Evolutionary conservation across 306 rosid species (phyloP).

Genomic region (Glycine latifolia): DNA sequence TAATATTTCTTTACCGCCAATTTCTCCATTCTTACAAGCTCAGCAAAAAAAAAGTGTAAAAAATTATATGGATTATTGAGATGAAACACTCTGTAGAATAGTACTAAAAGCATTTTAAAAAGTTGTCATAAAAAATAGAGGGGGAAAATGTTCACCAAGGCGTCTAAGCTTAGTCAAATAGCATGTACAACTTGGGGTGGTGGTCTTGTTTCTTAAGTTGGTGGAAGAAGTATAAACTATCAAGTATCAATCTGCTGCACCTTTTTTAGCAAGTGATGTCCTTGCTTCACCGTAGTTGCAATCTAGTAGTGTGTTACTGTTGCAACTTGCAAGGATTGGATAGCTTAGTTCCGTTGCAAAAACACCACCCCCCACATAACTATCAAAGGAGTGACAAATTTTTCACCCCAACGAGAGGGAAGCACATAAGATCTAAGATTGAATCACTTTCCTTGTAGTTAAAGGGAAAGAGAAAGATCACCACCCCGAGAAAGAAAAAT

Average conservation of each 20-base stretch:
- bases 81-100: neutral
- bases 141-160: neutral
- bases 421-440: neutral
- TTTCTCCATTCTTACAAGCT: constrained; percentile 13
- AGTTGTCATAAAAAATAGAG: neutral
- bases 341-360: neutral
- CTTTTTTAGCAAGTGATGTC: neutral
- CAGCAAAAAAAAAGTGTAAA: neutral
- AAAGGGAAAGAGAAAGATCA: neutral
- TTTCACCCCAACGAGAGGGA: neutral
- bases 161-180: too few species aligned
- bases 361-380: constrained; percentile 6
- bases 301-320: neutral
- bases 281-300: constrained; percentile 7
- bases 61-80: neutral
- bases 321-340: neutral
- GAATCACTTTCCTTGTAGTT: neutral
- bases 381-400: neutral
- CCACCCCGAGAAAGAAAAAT: neutral
- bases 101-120: neutral
- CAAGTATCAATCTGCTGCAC: neutral
- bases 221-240: neutral
- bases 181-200: neutral
- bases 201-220: neutral
- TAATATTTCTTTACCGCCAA: neutral